Percentiles rank a stretch among this genome's conserved stretches.
Evolutionary conservation across 129 eudicot species (phyloP).

Genomic region (Flaveria linearis): DNA sequence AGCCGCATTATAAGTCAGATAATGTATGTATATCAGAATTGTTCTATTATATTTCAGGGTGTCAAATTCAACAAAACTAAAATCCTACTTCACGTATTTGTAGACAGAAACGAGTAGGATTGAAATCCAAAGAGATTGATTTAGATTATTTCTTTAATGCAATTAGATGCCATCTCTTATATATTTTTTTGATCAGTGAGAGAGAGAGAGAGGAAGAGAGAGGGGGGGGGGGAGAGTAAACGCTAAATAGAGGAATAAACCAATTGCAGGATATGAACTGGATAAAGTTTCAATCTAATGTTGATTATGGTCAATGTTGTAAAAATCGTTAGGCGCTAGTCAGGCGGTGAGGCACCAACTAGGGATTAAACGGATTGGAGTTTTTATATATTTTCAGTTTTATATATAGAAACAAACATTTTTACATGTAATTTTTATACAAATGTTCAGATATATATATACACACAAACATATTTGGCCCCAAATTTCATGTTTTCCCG

Average conservation of each 20-base stretch:
- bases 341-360: too few relatives aligned
- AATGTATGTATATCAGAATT: background rate
- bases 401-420: too few relatives aligned
- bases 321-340: too few relatives aligned
- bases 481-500: too few relatives aligned
- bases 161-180: background rate
- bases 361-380: too few relatives aligned
- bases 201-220: too few relatives aligned
- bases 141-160: background rate
- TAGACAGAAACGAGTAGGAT: too few relatives aligned
- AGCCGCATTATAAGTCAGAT: background rate
- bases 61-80: conserved; percentile 5
- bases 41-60: background rate
- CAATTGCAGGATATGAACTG: background rate
- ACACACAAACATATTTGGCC: too few relatives aligned
- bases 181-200: background rate
- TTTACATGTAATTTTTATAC: too few relatives aligned
- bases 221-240: background rate
- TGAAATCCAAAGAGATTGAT: background rate
- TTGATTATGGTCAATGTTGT: background rate
- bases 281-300: background rate
- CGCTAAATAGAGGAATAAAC: background rate
- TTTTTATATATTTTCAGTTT: too few relatives aligned
- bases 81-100: background rate
- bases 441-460: too few relatives aligned